Base-by-base conservation (phyloP, 306 rosid genomes). In the Glycyrrhiza uralensis region DNA sequence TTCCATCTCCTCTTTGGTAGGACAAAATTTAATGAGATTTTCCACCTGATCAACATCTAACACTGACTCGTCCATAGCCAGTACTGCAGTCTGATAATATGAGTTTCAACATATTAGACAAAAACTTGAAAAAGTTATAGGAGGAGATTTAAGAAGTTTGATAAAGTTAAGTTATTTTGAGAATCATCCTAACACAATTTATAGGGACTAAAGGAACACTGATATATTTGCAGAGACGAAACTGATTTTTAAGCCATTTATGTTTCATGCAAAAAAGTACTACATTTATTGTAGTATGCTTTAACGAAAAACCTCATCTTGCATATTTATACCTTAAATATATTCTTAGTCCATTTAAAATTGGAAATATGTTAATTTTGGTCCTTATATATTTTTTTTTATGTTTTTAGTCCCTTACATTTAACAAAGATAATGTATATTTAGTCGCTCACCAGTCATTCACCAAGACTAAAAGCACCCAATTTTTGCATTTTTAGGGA, bases 1-100 rank as follows among this genome's bases (percentile, higher is more conserved):
- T 51, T 93, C 98, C 94, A 93, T 93, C 81, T 93, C 98, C 76
- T 94, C 98, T 82, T 91, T 93, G 60, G 98, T 91, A 32, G 97
- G 97, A 78, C 98, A 91, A 87, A 87, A 89, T 80, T 89, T 93
- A 24, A 93, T 89, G 41, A 93, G 89, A 85, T 91, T 93, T 74
- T 93, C 98, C 87, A 93, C 96, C 83, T 93, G 97, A 76, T 93
- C 98, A 79, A 77, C 86, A 75, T 91, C 96, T 86, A 93, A 86
- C 71, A 93, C 90, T 0, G 89, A 83, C 20, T 86, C 96, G 42
- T 93, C 92, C 97, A 91, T 77, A 76, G 97, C 90, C 30, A 93
- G 86, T 6, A 91, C 97, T 18, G 94, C 94, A 76, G 96, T 96
- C 98, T 94, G 81, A 78, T 42, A 84, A 79, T 51, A 79, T 42